Evolutionary conservation across 208 protist genomes (phyloP).

Genomic region (Leptomonas pyrrhocoris): DNA sequence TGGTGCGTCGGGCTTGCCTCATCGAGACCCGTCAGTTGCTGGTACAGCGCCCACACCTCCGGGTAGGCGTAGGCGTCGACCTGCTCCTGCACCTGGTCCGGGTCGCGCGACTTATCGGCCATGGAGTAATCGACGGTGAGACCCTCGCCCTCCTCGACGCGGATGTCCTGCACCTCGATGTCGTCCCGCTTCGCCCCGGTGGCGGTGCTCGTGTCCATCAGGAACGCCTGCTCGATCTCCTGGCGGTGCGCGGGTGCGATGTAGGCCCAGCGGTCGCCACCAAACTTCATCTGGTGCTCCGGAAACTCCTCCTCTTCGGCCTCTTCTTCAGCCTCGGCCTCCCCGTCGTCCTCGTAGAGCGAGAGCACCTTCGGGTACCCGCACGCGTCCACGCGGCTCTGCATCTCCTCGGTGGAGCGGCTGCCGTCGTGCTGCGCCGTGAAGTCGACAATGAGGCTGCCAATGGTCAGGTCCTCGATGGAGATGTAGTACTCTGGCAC

Average conservation of each 20-base stretch:
- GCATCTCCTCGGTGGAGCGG: slow-evolving; percentile 38
- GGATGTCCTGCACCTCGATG: slow-evolving; percentile 42
- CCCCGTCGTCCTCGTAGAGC: slow-evolving; percentile 64
- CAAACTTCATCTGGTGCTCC: slow-evolving; percentile 62
- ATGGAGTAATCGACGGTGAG: slow-evolving; percentile 62
- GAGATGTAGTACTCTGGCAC: slow-evolving; percentile 55
- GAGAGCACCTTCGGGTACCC: slow-evolving; percentile 48
- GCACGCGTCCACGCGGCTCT: slow-evolving; percentile 41
- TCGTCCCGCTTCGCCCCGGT: slow-evolving; percentile 32
- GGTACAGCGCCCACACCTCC: slow-evolving; percentile 62
- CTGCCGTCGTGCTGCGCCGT: slow-evolving; percentile 56
- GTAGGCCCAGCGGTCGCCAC: slow-evolving; percentile 49
- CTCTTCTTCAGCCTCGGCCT: slow-evolving; percentile 6
- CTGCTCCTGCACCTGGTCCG: slow-evolving; percentile 40
- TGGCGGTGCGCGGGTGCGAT: slow-evolving; percentile 39
- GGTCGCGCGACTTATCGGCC: slow-evolving; percentile 21
- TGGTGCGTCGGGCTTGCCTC: slow-evolving; percentile 38
- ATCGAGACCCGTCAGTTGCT: slow-evolving; percentile 38
- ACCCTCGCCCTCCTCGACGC: slow-evolving; percentile 41
- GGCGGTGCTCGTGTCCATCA: slow-evolving; percentile 53
- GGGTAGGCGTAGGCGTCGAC: slow-evolving; percentile 58
- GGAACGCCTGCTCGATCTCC: slow-evolving; percentile 55
- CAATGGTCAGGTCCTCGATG: slow-evolving; percentile 48
- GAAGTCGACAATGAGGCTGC: slow-evolving; percentile 61
- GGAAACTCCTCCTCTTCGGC: slow-evolving; percentile 9